Base-by-base conservation (phyloP, 179 eudicot genomes). In the Camellia oleifera region DNA sequence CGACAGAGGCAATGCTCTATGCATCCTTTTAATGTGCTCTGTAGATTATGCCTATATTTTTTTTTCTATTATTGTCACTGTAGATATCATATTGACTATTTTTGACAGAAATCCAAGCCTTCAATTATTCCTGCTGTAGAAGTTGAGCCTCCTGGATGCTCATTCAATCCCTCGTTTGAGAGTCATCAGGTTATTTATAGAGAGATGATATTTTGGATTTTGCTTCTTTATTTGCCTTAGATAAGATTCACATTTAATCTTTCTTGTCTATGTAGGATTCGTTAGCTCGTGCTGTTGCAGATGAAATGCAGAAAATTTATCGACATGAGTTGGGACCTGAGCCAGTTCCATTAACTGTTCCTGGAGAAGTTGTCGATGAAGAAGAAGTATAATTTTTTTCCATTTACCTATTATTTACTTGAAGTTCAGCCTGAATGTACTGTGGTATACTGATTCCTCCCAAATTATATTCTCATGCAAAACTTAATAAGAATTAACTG, bases 121-220 rank as follows among this genome's bases (percentile, higher is more conserved):
- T 86, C 93, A 46, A 66, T 81, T 61, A 92, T 94, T 81, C 98
- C 98, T 74, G 98, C 98, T n/a, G 94, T 96, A 60, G 99, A 96
- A 87, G 90, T 94, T 81, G 98, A 94, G 80, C 93, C 94, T 76
- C 87, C 91, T 80, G 99, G 99, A 26, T 94, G 99, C 88, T 96
- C 99, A 78, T 94, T 85, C 85, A 96, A 96, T 82, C 99, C 98
- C 9, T 78, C 92, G 32, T 85, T 81, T 72, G 97, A 94, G 78
- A 85, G 88, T 84, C 99, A 96, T 85, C 92, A 96, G 99, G 98
- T 96, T 82, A 74, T 72, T 6, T 75, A 15, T 46, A 46, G 18
- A 50, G 40, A 74, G 40, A 48, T 56, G 26, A 76, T 45, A 32
- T 75, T 17, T 53, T 18, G 61, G 18, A 10, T 72, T 72, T 17